Evolutionary conservation across 2,329 filamentous ascomycete genomes (phyloP).

Genomic region (Zymoseptoria crescenta): DNA sequence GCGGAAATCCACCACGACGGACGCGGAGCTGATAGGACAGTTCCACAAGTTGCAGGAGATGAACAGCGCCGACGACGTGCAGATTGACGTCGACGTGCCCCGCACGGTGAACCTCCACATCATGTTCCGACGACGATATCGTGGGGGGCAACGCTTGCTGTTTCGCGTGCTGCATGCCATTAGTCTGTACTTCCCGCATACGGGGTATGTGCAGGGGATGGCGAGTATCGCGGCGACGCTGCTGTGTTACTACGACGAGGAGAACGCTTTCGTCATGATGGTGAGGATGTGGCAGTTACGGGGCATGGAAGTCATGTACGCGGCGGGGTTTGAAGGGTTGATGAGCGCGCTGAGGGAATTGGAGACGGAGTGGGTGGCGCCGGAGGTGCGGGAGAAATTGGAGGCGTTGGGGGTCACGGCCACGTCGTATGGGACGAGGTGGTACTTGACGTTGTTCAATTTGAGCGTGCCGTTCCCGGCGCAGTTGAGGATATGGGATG

Average conservation of each 20-base stretch:
- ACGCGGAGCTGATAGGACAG: constrained; percentile 61
- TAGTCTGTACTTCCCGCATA: constrained; percentile 82
- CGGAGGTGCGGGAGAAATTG: constrained; percentile 72
- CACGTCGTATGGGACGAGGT: constrained; percentile 90
- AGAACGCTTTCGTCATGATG: constrained; percentile 89
- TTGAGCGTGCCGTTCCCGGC: constrained; percentile 90
- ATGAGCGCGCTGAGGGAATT: constrained; percentile 83
- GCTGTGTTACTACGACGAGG: constrained; percentile 94
- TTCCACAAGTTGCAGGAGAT: constrained; percentile 67
- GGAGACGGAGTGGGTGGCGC: constrained; percentile 73
- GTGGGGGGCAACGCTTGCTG: constrained; percentile 81
- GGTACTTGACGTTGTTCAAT: constrained; percentile 97
- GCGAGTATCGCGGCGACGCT: constrained; percentile 85
- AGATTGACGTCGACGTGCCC: constrained; percentile 95
- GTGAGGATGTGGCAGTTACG: constrained; percentile 89
- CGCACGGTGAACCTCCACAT: constrained; percentile 92
- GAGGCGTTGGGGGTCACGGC: constrained; percentile 71
- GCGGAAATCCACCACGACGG: constrained; percentile 51
- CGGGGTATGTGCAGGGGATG: constrained; percentile 97
- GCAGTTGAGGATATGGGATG: constrained; percentile 93
- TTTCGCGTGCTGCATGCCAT: constrained; percentile 90
- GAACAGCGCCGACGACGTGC: constrained; percentile 80
- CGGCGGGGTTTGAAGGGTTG: constrained; percentile 73
- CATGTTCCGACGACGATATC: constrained; percentile 90
- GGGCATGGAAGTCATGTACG: constrained; percentile 77